Conservation (phyloP, 1,284 basidiomycete genomes). For the Salmacisia buchloeana region DNA sequence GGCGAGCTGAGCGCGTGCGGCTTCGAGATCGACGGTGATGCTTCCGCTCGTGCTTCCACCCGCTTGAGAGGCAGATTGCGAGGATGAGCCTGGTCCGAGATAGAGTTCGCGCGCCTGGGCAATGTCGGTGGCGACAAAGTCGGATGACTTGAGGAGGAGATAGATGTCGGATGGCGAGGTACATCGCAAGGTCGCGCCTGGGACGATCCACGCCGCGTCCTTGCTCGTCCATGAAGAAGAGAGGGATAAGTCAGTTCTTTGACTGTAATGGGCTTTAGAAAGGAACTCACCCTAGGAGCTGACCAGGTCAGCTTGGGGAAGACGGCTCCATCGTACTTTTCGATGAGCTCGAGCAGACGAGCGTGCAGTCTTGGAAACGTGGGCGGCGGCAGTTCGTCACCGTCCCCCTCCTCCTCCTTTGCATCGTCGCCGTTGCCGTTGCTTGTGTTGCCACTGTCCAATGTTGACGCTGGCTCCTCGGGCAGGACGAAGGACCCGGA, state of each 20-base stretch:
- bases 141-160: slow-evolving; percentile 83
- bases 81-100: not conserved
- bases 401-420: slow-evolving; percentile 59
- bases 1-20: slow-evolving; percentile 18
- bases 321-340: slow-evolving; percentile 63
- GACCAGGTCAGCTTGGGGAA: slow-evolving; percentile 68
- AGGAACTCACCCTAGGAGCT: slow-evolving; percentile 28
- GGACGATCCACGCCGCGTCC: slow-evolving; percentile 89
- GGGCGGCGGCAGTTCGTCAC: slow-evolving; percentile 20
- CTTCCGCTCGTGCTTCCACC: slow-evolving; percentile 54
- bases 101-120: slow-evolving; percentile 52
- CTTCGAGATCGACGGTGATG: slow-evolving; percentile 54
- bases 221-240: slow-evolving; percentile 52
- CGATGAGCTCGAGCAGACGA: slow-evolving; percentile 65
- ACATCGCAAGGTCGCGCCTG: slow-evolving; percentile 79
- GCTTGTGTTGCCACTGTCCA: not conserved
- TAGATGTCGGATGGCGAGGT: slow-evolving; percentile 83
- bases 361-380: slow-evolving; percentile 60
- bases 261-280: not conserved
- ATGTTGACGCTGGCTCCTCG: slow-evolving; percentile 52
- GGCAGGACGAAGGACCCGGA: slow-evolving; percentile 75
- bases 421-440: slow-evolving; percentile 53
- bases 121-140: slow-evolving; percentile 80
- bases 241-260: not conserved
- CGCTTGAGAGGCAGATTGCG: slow-evolving; percentile 6